A percentile compares a stretch with the other conserved stretches of the same genome.
phyloP scores from a whole-genome alignment of 2,329 filamentous ascomycete genomes.

The Paecilomyces sp. region DNA sequence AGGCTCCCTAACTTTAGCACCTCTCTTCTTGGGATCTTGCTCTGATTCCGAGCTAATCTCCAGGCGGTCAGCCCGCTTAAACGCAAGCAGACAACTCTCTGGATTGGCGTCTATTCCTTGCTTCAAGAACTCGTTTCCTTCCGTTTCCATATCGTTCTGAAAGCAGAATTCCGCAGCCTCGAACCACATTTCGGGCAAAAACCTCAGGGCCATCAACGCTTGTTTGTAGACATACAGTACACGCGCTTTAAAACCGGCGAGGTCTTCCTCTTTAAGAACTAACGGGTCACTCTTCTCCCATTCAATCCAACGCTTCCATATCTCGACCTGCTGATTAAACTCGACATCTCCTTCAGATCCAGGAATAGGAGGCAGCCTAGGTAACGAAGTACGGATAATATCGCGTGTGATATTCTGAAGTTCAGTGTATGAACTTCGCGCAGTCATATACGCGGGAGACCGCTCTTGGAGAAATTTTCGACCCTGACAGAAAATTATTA shows the following conservation, averaged over 20 bases:
- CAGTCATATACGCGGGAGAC: slow-evolving; percentile 92
- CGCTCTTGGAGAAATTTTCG: slow-evolving; percentile 92
- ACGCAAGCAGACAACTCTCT: slow-evolving; percentile 82
- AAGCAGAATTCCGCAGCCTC: slow-evolving; percentile 92
- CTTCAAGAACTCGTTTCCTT: slow-evolving; percentile 71
- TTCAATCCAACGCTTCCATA: slow-evolving; percentile 89
- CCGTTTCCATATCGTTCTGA: slow-evolving; percentile 62
- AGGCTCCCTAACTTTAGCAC: slow-evolving; percentile 70
- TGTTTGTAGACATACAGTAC: slow-evolving; percentile 90
- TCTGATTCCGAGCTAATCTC: slow-evolving; percentile 71
- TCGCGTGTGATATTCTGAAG: slow-evolving; percentile 81
- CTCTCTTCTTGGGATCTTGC: slow-evolving; percentile 59
- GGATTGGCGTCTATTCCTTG: slow-evolving; percentile 85
- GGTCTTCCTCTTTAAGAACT: slow-evolving; percentile 75
- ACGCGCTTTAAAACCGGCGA: slow-evolving; percentile 65
- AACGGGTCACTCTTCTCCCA: slow-evolving; percentile 95
- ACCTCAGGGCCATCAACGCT: slow-evolving; percentile 83
- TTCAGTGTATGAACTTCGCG: slow-evolving; percentile 80
- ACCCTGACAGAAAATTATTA: slow-evolving; percentile 48
- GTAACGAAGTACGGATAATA: slow-evolving; percentile 68
- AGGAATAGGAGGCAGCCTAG: slow-evolving; percentile 70
- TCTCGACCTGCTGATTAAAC: slow-evolving; percentile 72
- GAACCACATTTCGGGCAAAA: slow-evolving; percentile 94
- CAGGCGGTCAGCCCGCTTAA: slow-evolving; percentile 82
- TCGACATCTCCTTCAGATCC: slow-evolving; percentile 84